Percentiles rank a stretch among this genome's conserved stretches.
These are phyloP conservation scores for Candida sonorensis DNA, from an alignment of 805 yeast genomes.

Conservation along the genomic window DNA sequence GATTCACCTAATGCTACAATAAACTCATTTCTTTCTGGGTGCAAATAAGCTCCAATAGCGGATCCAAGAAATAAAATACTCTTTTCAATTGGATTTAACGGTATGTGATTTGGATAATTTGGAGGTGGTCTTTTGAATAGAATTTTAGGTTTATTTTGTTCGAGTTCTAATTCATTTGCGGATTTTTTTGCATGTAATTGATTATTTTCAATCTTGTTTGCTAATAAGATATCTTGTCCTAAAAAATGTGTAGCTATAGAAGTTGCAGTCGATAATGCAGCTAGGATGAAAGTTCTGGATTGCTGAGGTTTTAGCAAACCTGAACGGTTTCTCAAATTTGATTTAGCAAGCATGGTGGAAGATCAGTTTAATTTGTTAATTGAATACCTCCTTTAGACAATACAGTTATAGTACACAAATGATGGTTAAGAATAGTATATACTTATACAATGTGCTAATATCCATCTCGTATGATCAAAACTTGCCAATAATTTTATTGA, in stretches of 20 bases:
- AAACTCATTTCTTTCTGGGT: constrained; percentile 69
- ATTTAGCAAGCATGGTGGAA: neutral
- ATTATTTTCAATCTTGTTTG: constrained; percentile 53
- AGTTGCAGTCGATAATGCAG: constrained; percentile 12
- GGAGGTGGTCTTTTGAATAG: constrained; percentile 35
- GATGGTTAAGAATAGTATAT: too few species aligned
- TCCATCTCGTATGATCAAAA: too few species aligned
- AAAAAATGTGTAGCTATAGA: constrained; percentile 11
- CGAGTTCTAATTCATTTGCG: constrained; percentile 22
- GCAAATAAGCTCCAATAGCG: constrained; percentile 68
- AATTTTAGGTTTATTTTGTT: constrained; percentile 6
- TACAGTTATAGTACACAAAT: too few species aligned
- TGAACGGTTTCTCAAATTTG: too few species aligned
- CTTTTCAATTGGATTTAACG: constrained; percentile 59
- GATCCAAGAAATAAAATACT: constrained; percentile 60
- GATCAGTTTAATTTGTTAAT: too few species aligned
- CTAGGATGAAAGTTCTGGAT: constrained; percentile 8
- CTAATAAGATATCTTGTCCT: constrained; percentile 43
- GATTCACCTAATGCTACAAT: constrained; percentile 87
- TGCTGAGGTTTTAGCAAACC: neutral
- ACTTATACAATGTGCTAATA: too few species aligned
- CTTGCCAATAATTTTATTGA: too few species aligned
- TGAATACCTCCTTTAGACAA: too few species aligned
- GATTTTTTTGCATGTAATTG: constrained; percentile 32
- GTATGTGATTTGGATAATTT: constrained; percentile 73